Base-by-base conservation (phyloP, 2,329 filamentous ascomycete genomes). In the Beauveria rudraprayagi region DNA sequence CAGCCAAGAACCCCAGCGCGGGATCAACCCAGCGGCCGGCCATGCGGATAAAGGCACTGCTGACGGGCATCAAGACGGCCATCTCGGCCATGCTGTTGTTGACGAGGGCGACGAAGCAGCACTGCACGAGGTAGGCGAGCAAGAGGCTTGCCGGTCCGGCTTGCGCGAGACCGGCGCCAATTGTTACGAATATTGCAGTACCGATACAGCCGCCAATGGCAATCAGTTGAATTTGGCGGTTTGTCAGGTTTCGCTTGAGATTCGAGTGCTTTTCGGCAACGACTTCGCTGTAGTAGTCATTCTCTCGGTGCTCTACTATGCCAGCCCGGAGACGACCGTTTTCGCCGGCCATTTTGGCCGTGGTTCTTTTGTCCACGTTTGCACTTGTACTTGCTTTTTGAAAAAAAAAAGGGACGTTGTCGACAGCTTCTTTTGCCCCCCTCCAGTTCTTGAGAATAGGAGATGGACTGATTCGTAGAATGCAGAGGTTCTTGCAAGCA, bases 21-120 rank as follows among this genome's bases (percentile, higher is more conserved):
- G 87, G 83, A 68, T 88, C 85, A 5, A 83, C 83, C 82, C 83
- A 88, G 65, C 83, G 77, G 37, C 84, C 84, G 5, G 84, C 84
- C 67, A 87, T 77, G 62, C 85, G 83, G 64, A 88, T 80, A 68
- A 87, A 87, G 2, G 81, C 82, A 64, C 84, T 84, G 46, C 78
- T 80, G 51, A 88, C 79, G 19, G 85, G 85, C 78, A 85, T 83
- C 64, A 80, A 81, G 46, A 78, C 77, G 41, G 76, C 80, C 84
- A 88, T 88, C 70, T 88, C 85, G 7, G 85, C 85, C 63, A 87
- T 76, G 64, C 78, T 79, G 68, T 86, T 87, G 77, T 87, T 87
- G 67, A 87, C 81, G 50, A 85, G 73, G 26, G 76, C 84, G 61
- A 88, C 76, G 58, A 87, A 67, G 66, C 75, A 70, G 46, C 75